phyloP scores from a whole-genome alignment of 2,329 filamentous ascomycete genomes.

The Colletotrichum tamarilloi region DNA sequence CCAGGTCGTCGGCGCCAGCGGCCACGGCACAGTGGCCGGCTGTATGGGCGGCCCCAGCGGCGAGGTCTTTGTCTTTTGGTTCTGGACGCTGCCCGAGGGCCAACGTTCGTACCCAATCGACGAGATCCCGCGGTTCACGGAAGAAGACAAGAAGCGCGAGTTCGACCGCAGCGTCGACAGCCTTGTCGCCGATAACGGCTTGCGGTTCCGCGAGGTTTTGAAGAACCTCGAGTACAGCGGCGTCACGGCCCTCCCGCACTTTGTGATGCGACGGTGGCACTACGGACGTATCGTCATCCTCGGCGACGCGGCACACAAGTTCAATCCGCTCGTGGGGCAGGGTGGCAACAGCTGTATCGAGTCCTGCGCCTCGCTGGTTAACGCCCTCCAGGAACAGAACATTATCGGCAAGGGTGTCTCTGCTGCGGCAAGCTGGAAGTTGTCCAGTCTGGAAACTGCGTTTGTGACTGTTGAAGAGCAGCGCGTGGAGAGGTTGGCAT shows the following conservation, averaged over 20 bases:
- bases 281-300: constrained; percentile 45
- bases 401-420: background rate
- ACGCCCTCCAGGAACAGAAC: constrained; percentile 33
- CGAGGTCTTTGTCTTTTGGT: constrained; percentile 26
- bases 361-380: constrained; percentile 40
- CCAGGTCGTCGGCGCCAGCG: constrained; percentile 22
- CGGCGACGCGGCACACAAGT: constrained; percentile 50
- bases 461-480: constrained; percentile 19
- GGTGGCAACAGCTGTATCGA: constrained; percentile 45
- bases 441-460: background rate
- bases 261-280: constrained; percentile 42
- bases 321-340: constrained; percentile 43
- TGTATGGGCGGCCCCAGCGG: constrained; percentile 16
- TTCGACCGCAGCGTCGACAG: constrained; percentile 3
- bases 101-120: constrained; percentile 23
- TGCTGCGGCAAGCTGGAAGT: background rate
- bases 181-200: constrained; percentile 2
- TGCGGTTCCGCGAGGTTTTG: constrained; percentile 1
- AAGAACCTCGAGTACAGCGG: constrained; percentile 25
- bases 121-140: constrained; percentile 20
- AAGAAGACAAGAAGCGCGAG: constrained; percentile 24
- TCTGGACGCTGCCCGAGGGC: constrained; percentile 22
- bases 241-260: constrained; percentile 29
- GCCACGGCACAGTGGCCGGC: constrained; percentile 8
- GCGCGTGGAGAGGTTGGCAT: constrained; percentile 5